Percentiles rank a stretch among this genome's conserved stretches.
Conservation (phyloP, 305 asterid genomes). For the Solanum hybrid region DNA sequence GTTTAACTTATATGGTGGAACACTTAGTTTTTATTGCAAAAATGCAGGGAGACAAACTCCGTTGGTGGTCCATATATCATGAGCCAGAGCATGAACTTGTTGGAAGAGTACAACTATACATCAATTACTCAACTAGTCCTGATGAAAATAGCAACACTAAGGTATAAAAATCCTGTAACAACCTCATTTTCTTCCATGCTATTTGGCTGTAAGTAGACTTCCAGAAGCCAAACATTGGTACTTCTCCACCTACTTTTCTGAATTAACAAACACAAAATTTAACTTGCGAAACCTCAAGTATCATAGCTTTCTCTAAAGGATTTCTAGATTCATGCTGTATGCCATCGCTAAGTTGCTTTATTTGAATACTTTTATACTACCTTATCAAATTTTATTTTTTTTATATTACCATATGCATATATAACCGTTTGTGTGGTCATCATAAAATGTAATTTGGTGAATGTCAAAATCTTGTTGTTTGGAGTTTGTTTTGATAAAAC, state of each 20-base stretch:
- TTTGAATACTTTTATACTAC: not conserved
- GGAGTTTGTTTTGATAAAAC: not conserved
- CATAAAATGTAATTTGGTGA: not conserved
- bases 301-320: not conserved
- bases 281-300: not conserved
- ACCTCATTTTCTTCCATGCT: not conserved
- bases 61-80: constrained; percentile 63
- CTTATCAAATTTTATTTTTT: not conserved
- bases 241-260: not conserved
- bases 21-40: constrained; percentile 11
- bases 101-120: constrained; percentile 68
- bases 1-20: not conserved
- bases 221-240: not conserved
- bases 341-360: not conserved
- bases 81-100: constrained; percentile 95
- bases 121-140: constrained; percentile 60
- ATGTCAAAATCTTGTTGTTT: not conserved
- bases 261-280: not conserved
- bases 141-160: constrained; percentile 61
- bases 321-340: not conserved
- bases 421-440: not conserved
- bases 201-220: not conserved
- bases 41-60: constrained; percentile 79
- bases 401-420: not conserved
- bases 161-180: constrained; percentile 27